Evolutionary conservation across 805 yeast species (phyloP), one percentile per base, ranked within the genome.

Genomic region (Candida taoyuanica): DNA sequence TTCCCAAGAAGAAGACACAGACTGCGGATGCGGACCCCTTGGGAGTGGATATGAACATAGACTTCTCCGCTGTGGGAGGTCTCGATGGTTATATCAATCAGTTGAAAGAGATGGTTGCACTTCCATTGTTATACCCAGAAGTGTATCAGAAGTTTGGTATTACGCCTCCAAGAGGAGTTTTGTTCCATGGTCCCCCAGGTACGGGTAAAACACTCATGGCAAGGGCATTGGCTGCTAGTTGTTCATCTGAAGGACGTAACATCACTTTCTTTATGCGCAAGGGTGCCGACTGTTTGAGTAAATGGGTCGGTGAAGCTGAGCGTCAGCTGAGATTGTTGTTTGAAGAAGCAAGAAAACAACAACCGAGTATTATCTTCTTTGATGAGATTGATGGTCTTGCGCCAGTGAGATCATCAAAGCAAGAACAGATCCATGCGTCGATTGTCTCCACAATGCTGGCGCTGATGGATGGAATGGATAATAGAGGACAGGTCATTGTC

Each of bases 301-400:
- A 93, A 65, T 93, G 98, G 98, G 98, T 93, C 4, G 98, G 98
- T 53, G 98, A 93, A 62, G 98, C 98, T 5, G 98, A 93, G 63
- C 73, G 98, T 48, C 98, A 93, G 59, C 67, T 93, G 44, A 68
- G 98, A 43, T 66, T 91, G 30, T 64, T 93, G 40, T 93, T 93
- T 59, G 98, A 93, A 63, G 98, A 93, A 62, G 98, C 98, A 1
- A 84, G 83, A 52, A 87, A 85, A 47, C 89, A 88, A 50, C 98
- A 93, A 62, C 98, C 98, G 3, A 77, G 95, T 7, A 91, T 93
- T 40, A 93, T 93, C 13, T 93, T 93, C 60, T 93, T 93, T 56
- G 98, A 93, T 65, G 98, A 93, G 67, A 91, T 93, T 44, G 98
- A 93, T 63, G 98, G 98, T 31, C 68, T 93, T 49, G 98, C 99